Base-by-base conservation (phyloP, 805 yeast species). In the Kluyveromyces nonfermentans region DNA sequence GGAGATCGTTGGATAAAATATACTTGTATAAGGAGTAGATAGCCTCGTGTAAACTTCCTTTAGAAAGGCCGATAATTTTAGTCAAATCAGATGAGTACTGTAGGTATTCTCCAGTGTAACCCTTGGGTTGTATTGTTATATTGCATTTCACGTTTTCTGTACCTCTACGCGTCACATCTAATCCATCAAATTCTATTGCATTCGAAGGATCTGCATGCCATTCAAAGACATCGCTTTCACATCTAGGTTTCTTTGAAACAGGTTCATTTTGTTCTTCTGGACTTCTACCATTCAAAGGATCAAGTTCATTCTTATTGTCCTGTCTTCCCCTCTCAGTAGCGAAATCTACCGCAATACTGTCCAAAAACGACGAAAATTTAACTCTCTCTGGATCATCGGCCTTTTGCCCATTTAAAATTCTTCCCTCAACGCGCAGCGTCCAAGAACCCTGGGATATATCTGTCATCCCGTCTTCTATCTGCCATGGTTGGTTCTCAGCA, bases 401-500 rank as follows among this genome's bases (percentile, higher is more conserved):
- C 8, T 71, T 67, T 41, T 69, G 73, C 7, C 59, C 59, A 53
- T 78, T 77, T 16, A 89, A 66, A 19, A 86, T 66, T 46, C 89
- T 71, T 12, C 98, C 98, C 63, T 93, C 97, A 20, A 93, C 75
- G 45, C 94, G 73, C 51, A 90, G 72, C 1, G 93, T 83, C 97
- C 97, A 90, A 1, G 76, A 60, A 2, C 85, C 74, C 36, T 71
- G 77, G 3, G 53, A 58, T 34, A 44, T 35, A 45, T 30, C 32
- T 48, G 48, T 37, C 45, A 55, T 37, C 46, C 59, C 41, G 43
- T 44, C 50, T 15, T 54, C 49, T 20, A 57, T 49, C 59, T 84
- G 90, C 97, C 97, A 93, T 36, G 90, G 85, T 65, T 90, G 97
- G 60, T 85, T 85, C 48, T 81, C 85, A 25, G 83, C 70, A 4